Conservation (phyloP, 2,329 filamentous ascomycete species). For the Aspergillus pseudonomiae region DNA sequence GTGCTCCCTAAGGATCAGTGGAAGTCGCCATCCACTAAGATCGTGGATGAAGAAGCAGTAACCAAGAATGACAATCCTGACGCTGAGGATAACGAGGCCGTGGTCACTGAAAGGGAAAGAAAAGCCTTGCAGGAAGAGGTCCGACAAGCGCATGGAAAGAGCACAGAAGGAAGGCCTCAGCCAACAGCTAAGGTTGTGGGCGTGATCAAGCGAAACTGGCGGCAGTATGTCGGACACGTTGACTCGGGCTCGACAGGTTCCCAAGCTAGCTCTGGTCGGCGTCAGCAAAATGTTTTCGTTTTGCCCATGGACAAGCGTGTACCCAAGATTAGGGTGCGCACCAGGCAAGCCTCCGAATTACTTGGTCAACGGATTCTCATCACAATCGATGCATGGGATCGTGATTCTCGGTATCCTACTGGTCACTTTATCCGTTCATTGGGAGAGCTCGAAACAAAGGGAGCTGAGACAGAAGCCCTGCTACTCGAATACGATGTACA, state of each 20-base stretch:
- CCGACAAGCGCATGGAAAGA: slow-evolving; percentile 77
- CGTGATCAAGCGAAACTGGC: slow-evolving; percentile 93
- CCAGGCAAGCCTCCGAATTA: slow-evolving; percentile 84
- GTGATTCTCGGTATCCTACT: slow-evolving; percentile 86
- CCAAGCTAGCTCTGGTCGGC: slow-evolving; percentile 73
- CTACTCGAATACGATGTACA: slow-evolving; percentile 96
- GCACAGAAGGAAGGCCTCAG: slow-evolving; percentile 75
- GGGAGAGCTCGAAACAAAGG: slow-evolving; percentile 92
- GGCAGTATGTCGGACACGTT: slow-evolving; percentile 95
- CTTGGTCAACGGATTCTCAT: slow-evolving; percentile 90
- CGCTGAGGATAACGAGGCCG: slow-evolving; percentile 69
- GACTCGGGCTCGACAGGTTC: slow-evolving; percentile 82
- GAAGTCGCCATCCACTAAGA: slow-evolving; percentile 94
- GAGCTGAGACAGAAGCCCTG: slow-evolving; percentile 94
- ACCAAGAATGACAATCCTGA: slow-evolving; percentile 95
- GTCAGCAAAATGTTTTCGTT: slow-evolving; percentile 90
- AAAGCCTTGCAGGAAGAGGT: slow-evolving; percentile 89
- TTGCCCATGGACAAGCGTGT: slow-evolving; percentile 98
- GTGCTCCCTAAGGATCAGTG: slow-evolving; percentile 92
- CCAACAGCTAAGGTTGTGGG: slow-evolving; percentile 92
- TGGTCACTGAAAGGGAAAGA: slow-evolving; percentile 87
- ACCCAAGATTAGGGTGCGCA: slow-evolving; percentile 91
- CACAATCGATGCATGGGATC: slow-evolving; percentile 93
- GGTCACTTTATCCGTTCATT: slow-evolving; percentile 93
- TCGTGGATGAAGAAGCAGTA: slow-evolving; percentile 89